These are phyloP conservation scores for Viola pubescens DNA, from an alignment of 441 rosid genomes.

Conservation along the genomic window DNA sequence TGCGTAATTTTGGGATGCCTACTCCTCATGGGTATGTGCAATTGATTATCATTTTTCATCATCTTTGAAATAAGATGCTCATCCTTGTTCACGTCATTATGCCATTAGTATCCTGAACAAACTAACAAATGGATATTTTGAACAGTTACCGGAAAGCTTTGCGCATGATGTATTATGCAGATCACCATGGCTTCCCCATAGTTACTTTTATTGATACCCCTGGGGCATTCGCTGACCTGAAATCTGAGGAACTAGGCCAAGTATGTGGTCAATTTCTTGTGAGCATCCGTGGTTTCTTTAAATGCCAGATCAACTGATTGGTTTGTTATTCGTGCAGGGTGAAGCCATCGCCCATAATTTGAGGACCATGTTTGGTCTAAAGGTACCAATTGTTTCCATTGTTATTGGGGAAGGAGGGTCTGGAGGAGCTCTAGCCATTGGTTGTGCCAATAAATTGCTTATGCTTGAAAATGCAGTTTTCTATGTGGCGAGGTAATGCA, in stretches of 20 bases:
- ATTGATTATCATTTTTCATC: conserved; percentile 12
- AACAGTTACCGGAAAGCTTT: conserved; percentile 88
- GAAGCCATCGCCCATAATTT: conserved; percentile 92
- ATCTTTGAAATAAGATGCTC: conserved; percentile 6
- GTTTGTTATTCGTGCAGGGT: conserved; percentile 44
- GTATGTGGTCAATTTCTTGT: conserved; percentile 25
- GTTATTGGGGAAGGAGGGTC: conserved; percentile 98
- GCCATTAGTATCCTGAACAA: conserved; percentile 1
- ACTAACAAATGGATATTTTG: conserved; percentile 12
- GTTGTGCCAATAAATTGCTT: conserved; percentile 75
- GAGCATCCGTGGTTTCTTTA: conserved; percentile 8
- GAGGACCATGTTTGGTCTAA: conserved; percentile 86
- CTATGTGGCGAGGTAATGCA: conserved; percentile 82
- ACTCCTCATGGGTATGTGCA: conserved; percentile 89
- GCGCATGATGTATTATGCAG: conserved; percentile 89
- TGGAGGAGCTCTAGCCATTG: conserved; percentile 95
- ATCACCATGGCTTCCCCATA: conserved; percentile 89
- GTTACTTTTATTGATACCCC: conserved; percentile 90
- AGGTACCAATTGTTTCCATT: conserved; percentile 83
- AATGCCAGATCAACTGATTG: conserved; percentile 16
- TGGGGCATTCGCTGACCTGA: conserved; percentile 84
- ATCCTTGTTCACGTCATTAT: background rate
- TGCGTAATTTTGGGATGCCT: conserved; percentile 96
- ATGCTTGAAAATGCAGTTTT: conserved; percentile 93
- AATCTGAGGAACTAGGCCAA: conserved; percentile 85